Percentiles rank a stretch among this genome's conserved stretches.
Evolutionary conservation across 1,284 basidiomycete species (phyloP).

Genomic region (Melampsora larici-populina): DNA sequence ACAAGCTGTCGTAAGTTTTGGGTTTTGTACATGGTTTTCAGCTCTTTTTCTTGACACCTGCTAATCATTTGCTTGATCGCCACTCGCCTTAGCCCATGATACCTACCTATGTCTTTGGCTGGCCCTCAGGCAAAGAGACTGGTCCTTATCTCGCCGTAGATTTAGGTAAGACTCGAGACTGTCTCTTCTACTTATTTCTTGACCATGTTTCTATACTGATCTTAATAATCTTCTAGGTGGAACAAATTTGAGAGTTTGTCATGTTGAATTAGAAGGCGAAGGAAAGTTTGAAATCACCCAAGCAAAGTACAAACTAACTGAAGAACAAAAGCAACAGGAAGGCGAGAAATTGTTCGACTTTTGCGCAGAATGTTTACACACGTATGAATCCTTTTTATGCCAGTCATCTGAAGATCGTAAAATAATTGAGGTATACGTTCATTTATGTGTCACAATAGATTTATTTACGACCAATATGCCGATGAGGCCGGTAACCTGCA

Average conservation of each 20-base stretch:
- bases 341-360: constrained; percentile 94
- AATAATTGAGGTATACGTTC: background rate
- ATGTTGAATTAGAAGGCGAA: constrained; percentile 82
- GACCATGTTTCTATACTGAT: background rate
- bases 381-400: constrained; percentile 47
- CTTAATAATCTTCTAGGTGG: constrained; percentile 47
- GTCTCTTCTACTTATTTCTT: background rate
- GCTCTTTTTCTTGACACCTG: background rate
- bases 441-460: constrained; percentile 54
- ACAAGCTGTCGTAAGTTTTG: constrained; percentile 76
- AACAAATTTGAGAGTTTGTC: constrained; percentile 95
- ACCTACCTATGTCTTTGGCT: constrained; percentile 94
- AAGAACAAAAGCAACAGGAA: constrained; percentile 98
- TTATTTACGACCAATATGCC: constrained; percentile 73
- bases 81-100: constrained; percentile 72
- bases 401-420: background rate
- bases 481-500: constrained; percentile 63
- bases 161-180: constrained; percentile 62
- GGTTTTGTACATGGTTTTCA: background rate
- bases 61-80: background rate
- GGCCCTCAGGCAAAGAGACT: constrained; percentile 82
- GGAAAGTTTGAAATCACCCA: constrained; percentile 98
- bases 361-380: constrained; percentile 87
- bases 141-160: constrained; percentile 92
- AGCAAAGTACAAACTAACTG: constrained; percentile 91